Conservation (phyloP, 2,329 filamentous ascomycete species). For the Chalara sp. region DNA sequence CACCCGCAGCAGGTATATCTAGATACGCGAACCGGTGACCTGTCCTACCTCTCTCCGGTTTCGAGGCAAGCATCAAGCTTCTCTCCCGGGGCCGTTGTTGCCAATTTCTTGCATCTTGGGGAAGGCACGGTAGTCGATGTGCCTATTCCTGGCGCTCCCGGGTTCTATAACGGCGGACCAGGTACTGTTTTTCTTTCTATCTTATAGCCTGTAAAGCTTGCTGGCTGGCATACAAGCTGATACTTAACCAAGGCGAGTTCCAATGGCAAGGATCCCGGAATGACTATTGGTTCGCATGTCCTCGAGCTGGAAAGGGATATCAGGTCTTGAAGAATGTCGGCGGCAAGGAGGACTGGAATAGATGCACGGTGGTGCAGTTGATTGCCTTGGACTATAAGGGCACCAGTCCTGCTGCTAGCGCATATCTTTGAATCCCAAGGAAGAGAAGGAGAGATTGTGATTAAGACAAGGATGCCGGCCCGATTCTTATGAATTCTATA, state of each 20-base stretch:
- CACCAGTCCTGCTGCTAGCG: constrained; percentile 2
- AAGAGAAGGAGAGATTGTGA: not conserved
- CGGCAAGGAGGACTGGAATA: constrained; percentile 2
- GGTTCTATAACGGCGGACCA: not conserved
- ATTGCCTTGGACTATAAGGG: constrained; percentile 6
- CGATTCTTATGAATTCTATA: too few relatives aligned
- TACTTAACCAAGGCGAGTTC: not conserved
- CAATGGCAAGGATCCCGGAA: constrained; percentile 2
- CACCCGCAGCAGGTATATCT: constrained; percentile 3
- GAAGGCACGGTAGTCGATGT: constrained; percentile 1
- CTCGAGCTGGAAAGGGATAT: constrained; percentile 2
- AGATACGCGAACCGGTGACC: constrained; percentile 2
- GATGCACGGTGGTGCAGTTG: constrained; percentile 3
- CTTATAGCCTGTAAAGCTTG: too few relatives aligned
- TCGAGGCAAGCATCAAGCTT: not conserved
- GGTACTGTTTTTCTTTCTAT: not conserved
- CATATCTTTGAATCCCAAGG: constrained; percentile 1
- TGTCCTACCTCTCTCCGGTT: not conserved
- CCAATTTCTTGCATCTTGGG: constrained; percentile 6
- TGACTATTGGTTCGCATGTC: constrained; percentile 6
- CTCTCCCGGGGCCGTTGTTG: not conserved
- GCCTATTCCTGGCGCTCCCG: constrained; percentile 1
- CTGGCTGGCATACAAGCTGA: too few relatives aligned
- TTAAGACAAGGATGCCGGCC: too few relatives aligned
- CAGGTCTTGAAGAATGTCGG: constrained; percentile 8